Percentiles rank a stretch among this genome's conserved stretches.
Conservation (phyloP, 352 stramenopile species). For the Plasmopara halstedii region DNA sequence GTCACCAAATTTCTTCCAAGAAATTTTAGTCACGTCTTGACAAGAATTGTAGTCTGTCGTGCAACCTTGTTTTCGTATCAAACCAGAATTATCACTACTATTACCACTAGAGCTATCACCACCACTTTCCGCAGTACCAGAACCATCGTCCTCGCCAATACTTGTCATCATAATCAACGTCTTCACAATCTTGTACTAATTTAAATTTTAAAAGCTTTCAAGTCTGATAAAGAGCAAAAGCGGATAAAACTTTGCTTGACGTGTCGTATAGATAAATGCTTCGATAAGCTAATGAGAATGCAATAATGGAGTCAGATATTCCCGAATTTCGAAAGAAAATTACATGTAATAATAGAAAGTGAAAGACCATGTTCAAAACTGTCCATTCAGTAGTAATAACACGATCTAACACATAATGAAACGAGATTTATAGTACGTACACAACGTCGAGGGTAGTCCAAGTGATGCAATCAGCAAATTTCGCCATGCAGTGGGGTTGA, state of each 20-base stretch:
- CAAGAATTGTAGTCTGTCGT: not conserved
- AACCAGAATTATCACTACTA: conserved; percentile 29
- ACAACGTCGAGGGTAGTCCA: conserved; percentile 37
- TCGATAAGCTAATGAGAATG: conserved; percentile 17
- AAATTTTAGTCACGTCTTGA: too few relatives aligned
- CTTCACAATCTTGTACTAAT: conserved; percentile 1
- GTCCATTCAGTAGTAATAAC: too few relatives aligned
- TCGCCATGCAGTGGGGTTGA: too few relatives aligned
- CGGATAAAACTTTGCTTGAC: conserved; percentile 9
- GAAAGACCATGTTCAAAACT: too few relatives aligned
- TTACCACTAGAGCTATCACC: conserved; percentile 19
- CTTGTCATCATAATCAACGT: conserved; percentile 20
- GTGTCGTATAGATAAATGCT: conserved; percentile 19
- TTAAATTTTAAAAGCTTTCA: conserved; percentile 1
- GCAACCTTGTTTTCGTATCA: conserved; percentile 22
- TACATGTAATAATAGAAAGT: conserved; percentile 2
- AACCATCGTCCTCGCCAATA: conserved; percentile 27
- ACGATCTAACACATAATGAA: conserved; percentile 8
- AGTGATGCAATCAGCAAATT: too few relatives aligned
- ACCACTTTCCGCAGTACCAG: conserved; percentile 9
- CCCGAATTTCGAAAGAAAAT: conserved; percentile 4
- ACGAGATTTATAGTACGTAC: conserved; percentile 11
- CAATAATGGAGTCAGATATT: not conserved
- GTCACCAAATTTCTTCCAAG: too few relatives aligned
- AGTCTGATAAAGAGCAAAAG: not conserved